These are phyloP conservation scores for Pancytospora epiphaga DNA, from an alignment of 371 early-diverging fungal genomes.

Conservation along the genomic window DNA sequence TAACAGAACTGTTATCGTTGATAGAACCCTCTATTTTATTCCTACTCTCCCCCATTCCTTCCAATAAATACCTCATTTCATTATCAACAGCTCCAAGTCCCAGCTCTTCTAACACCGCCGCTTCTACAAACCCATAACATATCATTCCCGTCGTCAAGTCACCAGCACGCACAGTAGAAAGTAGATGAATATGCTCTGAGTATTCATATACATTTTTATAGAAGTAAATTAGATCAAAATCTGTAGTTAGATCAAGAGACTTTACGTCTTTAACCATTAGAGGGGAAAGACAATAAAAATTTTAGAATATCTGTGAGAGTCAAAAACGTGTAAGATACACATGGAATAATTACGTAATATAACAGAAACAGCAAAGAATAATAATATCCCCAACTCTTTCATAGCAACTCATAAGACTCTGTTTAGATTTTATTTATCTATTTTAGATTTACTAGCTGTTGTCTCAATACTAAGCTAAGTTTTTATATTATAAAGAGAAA, in stretches of 20 bases:
- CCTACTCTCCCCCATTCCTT: background rate
- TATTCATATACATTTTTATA: conserved; percentile 17
- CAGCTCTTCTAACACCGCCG: conserved; percentile 3
- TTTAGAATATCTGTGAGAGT: too few relatives aligned
- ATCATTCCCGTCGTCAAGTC: background rate
- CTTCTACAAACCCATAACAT: background rate
- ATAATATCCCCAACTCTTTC: too few relatives aligned
- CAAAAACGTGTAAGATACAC: too few relatives aligned
- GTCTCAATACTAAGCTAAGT: too few relatives aligned
- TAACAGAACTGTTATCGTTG: background rate
- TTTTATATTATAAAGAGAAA: too few relatives aligned
- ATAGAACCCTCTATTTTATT: background rate
- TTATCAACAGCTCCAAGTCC: conserved; percentile 3
- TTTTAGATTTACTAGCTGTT: too few relatives aligned
- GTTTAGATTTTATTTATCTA: too few relatives aligned
- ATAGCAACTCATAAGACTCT: too few relatives aligned
- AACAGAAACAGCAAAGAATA: too few relatives aligned
- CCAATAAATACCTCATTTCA: conserved; percentile 9
- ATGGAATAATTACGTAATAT: too few relatives aligned
- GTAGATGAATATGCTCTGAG: background rate
- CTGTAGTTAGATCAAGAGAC: conserved; percentile 3
- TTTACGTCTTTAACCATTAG: background rate
- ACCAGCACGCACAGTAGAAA: background rate
- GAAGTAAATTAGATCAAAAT: conserved; percentile 10
- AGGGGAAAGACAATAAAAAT: background rate